Evolutionary conservation across 768 basidiomycete species (phyloP).

Genomic region (Mycena leptocephala): DNA sequence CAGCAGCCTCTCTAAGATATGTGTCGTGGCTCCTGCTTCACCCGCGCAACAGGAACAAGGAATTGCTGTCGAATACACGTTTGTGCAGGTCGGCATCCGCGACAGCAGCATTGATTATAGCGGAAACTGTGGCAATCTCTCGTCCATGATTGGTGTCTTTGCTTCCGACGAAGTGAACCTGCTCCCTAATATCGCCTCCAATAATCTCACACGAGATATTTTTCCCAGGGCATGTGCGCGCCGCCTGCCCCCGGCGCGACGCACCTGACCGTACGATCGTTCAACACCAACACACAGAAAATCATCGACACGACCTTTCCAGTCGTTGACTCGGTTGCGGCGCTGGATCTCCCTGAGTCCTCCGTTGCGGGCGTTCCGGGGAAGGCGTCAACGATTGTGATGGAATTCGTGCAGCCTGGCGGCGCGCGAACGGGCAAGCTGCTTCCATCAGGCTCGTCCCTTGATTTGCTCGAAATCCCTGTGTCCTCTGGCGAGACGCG

Average conservation of each 20-base stretch:
- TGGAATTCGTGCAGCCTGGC: conserved; percentile 78
- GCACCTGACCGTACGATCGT: conserved; percentile 67
- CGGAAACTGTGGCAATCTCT: conserved; percentile 84
- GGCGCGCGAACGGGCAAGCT: conserved; percentile 83
- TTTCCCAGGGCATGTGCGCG: conserved; percentile 58
- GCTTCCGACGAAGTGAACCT: conserved; percentile 69
- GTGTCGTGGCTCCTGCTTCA: conserved; percentile 72
- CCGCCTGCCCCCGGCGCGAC: conserved; percentile 37
- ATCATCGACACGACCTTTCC: conserved; percentile 81
- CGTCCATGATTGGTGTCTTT: conserved; percentile 82
- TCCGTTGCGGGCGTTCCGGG: conserved; percentile 81
- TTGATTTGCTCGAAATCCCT: conserved; percentile 60
- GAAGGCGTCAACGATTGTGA: conserved; percentile 72
- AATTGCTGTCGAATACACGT: conserved; percentile 81
- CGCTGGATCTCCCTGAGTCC: conserved; percentile 66
- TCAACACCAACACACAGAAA: conserved; percentile 84
- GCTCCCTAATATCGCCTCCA: neutral
- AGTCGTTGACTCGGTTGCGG: conserved; percentile 56
- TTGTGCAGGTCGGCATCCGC: conserved; percentile 75
- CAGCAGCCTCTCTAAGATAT: conserved; percentile 83
- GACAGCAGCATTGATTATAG: conserved; percentile 76
- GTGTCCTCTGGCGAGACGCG: conserved; percentile 32
- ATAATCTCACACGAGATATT: neutral
- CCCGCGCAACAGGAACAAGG: conserved; percentile 57
- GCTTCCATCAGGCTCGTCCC: conserved; percentile 71